Conservation (phyloP, 2,329 filamentous ascomycete species). For the Epichloe elymi region DNA sequence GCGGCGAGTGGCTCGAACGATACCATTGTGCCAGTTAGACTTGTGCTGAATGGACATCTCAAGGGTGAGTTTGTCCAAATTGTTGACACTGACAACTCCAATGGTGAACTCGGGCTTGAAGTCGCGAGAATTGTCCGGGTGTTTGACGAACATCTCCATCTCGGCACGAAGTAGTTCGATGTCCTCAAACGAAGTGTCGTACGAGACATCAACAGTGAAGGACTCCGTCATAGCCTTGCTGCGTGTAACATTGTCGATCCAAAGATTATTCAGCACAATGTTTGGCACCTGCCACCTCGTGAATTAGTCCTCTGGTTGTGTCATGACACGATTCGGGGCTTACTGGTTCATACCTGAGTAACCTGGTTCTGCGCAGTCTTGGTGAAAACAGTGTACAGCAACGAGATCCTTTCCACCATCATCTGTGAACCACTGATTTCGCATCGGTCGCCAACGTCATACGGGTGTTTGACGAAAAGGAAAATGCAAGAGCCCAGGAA, state of each 20-base stretch:
- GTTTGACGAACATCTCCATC: constrained; percentile 71
- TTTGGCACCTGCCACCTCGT: constrained; percentile 62
- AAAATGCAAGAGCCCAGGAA: constrained; percentile 98
- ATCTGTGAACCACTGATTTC: constrained; percentile 61
- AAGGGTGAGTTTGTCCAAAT: constrained; percentile 79
- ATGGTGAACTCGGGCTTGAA: constrained; percentile 78
- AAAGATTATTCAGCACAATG: constrained; percentile 80
- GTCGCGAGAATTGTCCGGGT: constrained; percentile 78
- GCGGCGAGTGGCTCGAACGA: constrained; percentile 63
- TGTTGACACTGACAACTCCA: constrained; percentile 63
- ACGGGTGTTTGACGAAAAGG: constrained; percentile 96
- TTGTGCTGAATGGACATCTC: constrained; percentile 82
- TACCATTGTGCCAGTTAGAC: constrained; percentile 82
- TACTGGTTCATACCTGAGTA: constrained; percentile 31
- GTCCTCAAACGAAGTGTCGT: constrained; percentile 80
- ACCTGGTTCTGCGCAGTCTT: constrained; percentile 71
- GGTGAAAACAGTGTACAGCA: constrained; percentile 86
- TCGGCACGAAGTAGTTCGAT: constrained; percentile 74
- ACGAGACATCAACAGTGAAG: constrained; percentile 67
- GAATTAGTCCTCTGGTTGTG: background rate
- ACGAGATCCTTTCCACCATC: constrained; percentile 83
- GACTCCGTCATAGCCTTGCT: constrained; percentile 86
- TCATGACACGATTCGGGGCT: background rate
- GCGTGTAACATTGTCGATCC: constrained; percentile 87
- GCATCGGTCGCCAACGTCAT: constrained; percentile 88